Base-by-base conservation (phyloP, 2,329 filamentous ascomycete genomes). In the Pyrenochaeta sp. region DNA sequence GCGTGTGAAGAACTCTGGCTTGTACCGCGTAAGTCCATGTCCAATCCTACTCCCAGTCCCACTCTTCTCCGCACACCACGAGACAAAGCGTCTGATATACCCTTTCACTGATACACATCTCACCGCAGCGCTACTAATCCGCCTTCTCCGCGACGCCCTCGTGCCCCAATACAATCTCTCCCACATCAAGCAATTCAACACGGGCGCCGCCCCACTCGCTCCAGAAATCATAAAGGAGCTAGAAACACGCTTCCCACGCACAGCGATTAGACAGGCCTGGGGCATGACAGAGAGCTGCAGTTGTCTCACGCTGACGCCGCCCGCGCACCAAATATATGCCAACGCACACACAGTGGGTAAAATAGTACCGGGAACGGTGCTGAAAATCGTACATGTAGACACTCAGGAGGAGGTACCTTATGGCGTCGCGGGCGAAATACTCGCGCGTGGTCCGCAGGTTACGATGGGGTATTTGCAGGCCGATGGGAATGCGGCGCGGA, bases 281-380 rank as follows among this genome's bases (percentile, higher is more conserved):
- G 85, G 85, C 19, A 87, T 88, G 83, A 88, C 85, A 0, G 85
- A 87, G 63, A 80, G 76, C 0, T 87, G 82, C 61, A 77, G 74
- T 2, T 86, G 82, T 51, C 84, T 88, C 49, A 85, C 83, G 0
- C 76, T 80, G 0, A 83, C 86, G 39, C 81, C 84, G 4, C 78
- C 78, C 0, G 73, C 76, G 1, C 76, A 78, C 34, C 82, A 81
- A 46, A 73, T 73, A 8, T 87, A 81, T 69, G 75, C 78, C 34
- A 81, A 86, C 51, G 83, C 78, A 0, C 74, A 81, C 53, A 74
- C 71, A 0, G 82, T 82, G 2, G 82, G 83, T 18, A 77, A 74
- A 3, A 74, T 85, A 9, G 78, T 84, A 4, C 77, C 82, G 0
- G 78, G 74, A 9, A 87, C 84, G 0, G 79, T 81, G 36, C 75